Evolutionary conservation across 768 basidiomycete species (phyloP).

Genomic region (Leccinum rimulosum): DNA sequence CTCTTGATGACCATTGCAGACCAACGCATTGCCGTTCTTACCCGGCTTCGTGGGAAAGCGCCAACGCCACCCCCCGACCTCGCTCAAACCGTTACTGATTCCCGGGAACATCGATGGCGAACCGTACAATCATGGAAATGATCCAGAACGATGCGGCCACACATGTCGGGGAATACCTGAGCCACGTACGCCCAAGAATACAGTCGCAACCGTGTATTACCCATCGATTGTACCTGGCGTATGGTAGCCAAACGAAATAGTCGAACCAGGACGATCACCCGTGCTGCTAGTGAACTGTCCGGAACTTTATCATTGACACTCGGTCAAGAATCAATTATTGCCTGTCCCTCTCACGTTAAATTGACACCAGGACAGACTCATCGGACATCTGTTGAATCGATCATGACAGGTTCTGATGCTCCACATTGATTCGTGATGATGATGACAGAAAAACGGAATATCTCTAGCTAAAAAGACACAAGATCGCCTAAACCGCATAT

Average conservation of each 20-base stretch:
- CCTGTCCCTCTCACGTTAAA: neutral
- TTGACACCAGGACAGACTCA: neutral
- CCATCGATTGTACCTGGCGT: conserved; percentile 1
- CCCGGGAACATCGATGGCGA: conserved; percentile 37
- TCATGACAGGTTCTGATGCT: neutral
- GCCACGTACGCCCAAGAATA: neutral
- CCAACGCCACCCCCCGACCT: conserved; percentile 44
- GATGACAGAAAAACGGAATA: neutral
- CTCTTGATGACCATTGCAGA: conserved; percentile 30
- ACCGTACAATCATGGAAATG: conserved; percentile 37
- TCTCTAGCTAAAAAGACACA: neutral
- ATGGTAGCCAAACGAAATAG: neutral
- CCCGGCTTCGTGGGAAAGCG: conserved; percentile 49
- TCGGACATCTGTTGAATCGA: neutral
- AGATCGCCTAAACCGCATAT: neutral
- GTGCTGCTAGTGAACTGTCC: neutral
- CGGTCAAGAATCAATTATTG: neutral
- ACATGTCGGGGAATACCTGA: neutral
- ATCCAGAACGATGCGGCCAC: neutral
- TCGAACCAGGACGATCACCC: neutral
- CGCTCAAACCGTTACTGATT: conserved; percentile 13
- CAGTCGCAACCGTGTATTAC: conserved; percentile 7
- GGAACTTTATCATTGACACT: neutral
- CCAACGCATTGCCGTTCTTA: conserved; percentile 51
- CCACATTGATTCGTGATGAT: neutral